phyloP scores from a whole-genome alignment of 2,329 filamentous ascomycete genomes.

The Trichoderma harzianum region DNA sequence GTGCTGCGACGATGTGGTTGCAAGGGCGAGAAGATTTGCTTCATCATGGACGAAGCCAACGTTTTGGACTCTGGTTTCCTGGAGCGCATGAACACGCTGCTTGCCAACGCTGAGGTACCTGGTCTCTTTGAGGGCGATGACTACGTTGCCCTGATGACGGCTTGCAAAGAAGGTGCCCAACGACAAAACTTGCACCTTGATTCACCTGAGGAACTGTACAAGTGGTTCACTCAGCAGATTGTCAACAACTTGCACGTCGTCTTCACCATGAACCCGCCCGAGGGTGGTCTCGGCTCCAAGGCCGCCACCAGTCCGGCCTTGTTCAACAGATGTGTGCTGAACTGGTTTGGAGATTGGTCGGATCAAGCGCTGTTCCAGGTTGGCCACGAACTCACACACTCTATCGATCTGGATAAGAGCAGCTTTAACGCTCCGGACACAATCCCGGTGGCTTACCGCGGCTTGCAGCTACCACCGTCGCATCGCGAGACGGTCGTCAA shows the following conservation, averaged over 20 bases:
- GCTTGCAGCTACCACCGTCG: constrained; percentile 76
- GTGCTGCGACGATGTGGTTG: constrained; percentile 91
- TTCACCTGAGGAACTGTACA: constrained; percentile 98
- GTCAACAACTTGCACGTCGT: constrained; percentile 98
- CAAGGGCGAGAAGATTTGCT: constrained; percentile 99
- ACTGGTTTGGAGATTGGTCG: constrained; percentile 99
- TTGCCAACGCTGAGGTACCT: constrained; percentile 98
- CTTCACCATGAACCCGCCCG: constrained; percentile 99
- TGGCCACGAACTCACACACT: constrained; percentile 88
- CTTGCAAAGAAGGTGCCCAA: constrained; percentile 97
- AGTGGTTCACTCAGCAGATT: constrained; percentile 99
- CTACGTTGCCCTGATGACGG: constrained; percentile 96
- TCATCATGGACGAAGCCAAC: constrained; percentile 99
- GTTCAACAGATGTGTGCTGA: constrained; percentile 99
- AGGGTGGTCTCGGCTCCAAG: constrained; percentile 91
- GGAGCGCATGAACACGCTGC: constrained; percentile 97
- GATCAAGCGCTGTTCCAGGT: constrained; percentile 99
- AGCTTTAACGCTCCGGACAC: constrained; percentile 85
- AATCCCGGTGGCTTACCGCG: constrained; percentile 88
- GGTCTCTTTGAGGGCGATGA: constrained; percentile 99
- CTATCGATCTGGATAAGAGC: constrained; percentile 88
- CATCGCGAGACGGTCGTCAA: constrained; percentile 94
- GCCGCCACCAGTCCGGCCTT: constrained; percentile 95
- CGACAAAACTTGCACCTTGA: constrained; percentile 92
- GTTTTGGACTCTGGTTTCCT: constrained; percentile 98